A percentile compares a stretch with the other conserved stretches of the same genome.
Evolutionary conservation across 805 yeast genomes (phyloP).

Genomic region (Pichia scutulata): DNA sequence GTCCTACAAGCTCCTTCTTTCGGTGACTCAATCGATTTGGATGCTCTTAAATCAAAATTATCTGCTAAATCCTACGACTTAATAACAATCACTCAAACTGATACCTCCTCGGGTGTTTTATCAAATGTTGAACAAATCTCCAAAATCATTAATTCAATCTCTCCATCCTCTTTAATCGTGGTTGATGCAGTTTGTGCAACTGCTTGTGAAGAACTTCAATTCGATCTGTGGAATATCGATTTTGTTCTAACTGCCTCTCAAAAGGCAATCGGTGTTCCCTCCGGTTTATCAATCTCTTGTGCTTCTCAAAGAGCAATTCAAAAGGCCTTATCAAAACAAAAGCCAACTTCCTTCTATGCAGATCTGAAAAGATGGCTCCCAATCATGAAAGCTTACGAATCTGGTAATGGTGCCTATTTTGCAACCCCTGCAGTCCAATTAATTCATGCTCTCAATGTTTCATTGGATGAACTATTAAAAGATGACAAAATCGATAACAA

Average conservation of each 20-base stretch:
- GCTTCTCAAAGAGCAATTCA: conserved; percentile 69
- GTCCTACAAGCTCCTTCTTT: conserved; percentile 54
- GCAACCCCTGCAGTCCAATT: conserved; percentile 97
- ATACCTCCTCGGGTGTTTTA: conserved; percentile 93
- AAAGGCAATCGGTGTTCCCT: conserved; percentile 91
- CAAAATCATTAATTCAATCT: conserved; percentile 46
- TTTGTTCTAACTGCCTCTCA: conserved; percentile 88
- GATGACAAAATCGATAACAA: conserved; percentile 44
- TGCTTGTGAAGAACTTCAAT: conserved; percentile 79
- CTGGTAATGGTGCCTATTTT: conserved; percentile 72
- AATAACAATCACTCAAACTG: conserved; percentile 89
- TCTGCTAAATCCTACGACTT: conserved; percentile 42
- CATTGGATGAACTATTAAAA: conserved; percentile 60
- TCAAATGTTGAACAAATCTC: conserved; percentile 61
- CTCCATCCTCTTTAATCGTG: conserved; percentile 76
- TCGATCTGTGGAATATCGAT: conserved; percentile 87
- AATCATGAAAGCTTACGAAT: conserved; percentile 78
- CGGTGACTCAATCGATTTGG: conserved; percentile 62
- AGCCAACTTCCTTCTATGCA: conserved; percentile 54
- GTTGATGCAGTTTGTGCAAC: conserved; percentile 96
- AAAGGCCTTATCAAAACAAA: conserved; percentile 43
- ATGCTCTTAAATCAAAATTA: conserved; percentile 49
- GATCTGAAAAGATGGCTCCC: conserved; percentile 83
- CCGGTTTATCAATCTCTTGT: conserved; percentile 77
- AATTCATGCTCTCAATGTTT: conserved; percentile 69